Conservation (phyloP, 805 yeast genomes). For the Hanseniaspora occidentalis region DNA sequence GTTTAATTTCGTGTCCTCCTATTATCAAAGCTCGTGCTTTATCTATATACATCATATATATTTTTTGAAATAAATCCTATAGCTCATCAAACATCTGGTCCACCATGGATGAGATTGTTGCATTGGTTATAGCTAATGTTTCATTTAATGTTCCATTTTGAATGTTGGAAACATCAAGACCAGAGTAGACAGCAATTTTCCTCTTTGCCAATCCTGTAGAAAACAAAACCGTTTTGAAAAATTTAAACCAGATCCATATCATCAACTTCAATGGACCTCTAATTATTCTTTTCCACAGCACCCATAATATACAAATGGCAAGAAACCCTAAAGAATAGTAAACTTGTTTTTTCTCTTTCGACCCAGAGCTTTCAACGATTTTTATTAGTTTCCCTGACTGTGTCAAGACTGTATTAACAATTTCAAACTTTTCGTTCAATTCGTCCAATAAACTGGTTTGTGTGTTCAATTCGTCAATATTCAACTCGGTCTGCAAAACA, state of each 20-base stretch:
- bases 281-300: slow-evolving; percentile 24
- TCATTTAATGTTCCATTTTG: background rate
- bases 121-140: background rate
- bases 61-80: background rate
- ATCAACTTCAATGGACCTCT: slow-evolving; percentile 20
- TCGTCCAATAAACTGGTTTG: slow-evolving; percentile 20
- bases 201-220: slow-evolving; percentile 16
- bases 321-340: slow-evolving; percentile 21
- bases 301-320: slow-evolving; percentile 20
- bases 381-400: slow-evolving; percentile 22
- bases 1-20: too few relatives aligned
- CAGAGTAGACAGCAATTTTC: background rate
- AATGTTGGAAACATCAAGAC: slow-evolving; percentile 2
- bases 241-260: slow-evolving; percentile 22
- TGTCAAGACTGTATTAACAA: slow-evolving; percentile 17
- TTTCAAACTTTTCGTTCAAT: slow-evolving; percentile 22
- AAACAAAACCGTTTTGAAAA: slow-evolving; percentile 25
- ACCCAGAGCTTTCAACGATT: slow-evolving; percentile 19
- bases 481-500: slow-evolving; percentile 23
- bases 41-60: too few relatives aligned
- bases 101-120: background rate
- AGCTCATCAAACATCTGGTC: background rate
- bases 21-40: too few relatives aligned
- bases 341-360: slow-evolving; percentile 24
- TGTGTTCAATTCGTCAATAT: slow-evolving; percentile 21